phyloP scores from a whole-genome alignment of 306 rosid genomes.

The barrel medic (Medicago truncatula) region DNA sequence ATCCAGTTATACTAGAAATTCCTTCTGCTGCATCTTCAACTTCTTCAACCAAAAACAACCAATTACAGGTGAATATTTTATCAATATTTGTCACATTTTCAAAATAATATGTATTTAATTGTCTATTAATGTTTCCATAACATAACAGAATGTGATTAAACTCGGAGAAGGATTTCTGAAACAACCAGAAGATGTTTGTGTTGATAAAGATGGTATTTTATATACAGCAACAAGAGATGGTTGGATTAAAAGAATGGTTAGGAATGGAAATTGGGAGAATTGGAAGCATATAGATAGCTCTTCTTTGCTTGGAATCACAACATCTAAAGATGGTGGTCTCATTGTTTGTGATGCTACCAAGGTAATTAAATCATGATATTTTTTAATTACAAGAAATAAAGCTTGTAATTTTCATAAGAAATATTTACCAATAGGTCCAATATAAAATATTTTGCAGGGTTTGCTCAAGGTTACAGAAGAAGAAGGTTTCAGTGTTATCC shows the following conservation, averaged over 20 bases:
- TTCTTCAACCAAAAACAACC: conserved; percentile 48
- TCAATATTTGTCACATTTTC: background rate
- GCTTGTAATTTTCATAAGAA: no score
- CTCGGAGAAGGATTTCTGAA: conserved; percentile 67
- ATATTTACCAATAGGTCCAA: no score
- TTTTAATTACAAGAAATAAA: background rate
- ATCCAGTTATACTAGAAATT: conserved; percentile 51
- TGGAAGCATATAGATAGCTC: conserved; percentile 61
- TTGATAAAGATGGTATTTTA: conserved; percentile 58
- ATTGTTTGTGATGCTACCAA: conserved; percentile 58
- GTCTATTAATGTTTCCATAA: background rate
- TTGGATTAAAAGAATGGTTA: conserved; percentile 58
- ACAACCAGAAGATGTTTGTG: conserved; percentile 70
- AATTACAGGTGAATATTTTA: conserved; percentile 52
- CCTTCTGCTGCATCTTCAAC: conserved; percentile 36
- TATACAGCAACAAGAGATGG: conserved; percentile 70
- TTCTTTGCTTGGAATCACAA: conserved; percentile 56
- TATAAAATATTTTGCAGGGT: conserved; percentile 40
- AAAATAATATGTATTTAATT: background rate
- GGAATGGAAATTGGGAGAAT: conserved; percentile 57
- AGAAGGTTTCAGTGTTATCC: conserved; percentile 48
- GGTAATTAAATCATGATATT: background rate
- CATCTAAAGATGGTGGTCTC: conserved; percentile 58
- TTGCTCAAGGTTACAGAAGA: conserved; percentile 52
- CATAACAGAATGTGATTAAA: conserved; percentile 50